Percentiles rank a stretch among this genome's conserved stretches.
phyloP scores from a whole-genome alignment of 1,284 basidiomycete species.

The Gomphus bonarii region DNA sequence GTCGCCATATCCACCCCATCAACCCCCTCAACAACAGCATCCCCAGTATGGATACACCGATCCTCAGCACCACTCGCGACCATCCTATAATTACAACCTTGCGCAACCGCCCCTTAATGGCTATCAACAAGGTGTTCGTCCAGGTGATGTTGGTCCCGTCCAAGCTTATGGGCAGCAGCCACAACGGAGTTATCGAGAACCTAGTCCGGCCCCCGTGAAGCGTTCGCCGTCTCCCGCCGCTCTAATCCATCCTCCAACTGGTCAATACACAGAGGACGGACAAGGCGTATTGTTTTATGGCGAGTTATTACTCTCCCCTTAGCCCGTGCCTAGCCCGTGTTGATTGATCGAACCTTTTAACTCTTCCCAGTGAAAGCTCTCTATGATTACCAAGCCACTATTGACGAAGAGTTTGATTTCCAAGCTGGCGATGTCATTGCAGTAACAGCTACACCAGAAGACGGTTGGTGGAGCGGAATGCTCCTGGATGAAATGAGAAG shows the following conservation, averaged over 20 bases:
- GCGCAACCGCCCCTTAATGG: constrained; percentile 21
- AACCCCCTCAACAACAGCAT: constrained; percentile 4
- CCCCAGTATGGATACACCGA: not conserved
- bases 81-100: constrained; percentile 14
- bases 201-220: not conserved
- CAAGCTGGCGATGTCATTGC: constrained; percentile 88
- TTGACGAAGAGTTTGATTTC: constrained; percentile 87
- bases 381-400: constrained; percentile 84
- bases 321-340: not conserved
- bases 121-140: constrained; percentile 9
- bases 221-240: constrained; percentile 31
- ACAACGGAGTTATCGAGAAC: not conserved
- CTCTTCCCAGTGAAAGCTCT: constrained; percentile 68
- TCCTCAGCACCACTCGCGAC: not conserved
- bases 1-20: not conserved
- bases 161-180: constrained; percentile 12
- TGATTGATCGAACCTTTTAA: not conserved
- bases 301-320: constrained; percentile 23
- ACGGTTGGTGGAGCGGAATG: constrained; percentile 90
- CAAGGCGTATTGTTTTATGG: constrained; percentile 77
- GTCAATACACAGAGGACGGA: constrained; percentile 70
- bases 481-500: constrained; percentile 78
- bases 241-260: constrained; percentile 37
- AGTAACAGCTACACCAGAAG: constrained; percentile 83
- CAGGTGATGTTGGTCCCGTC: constrained; percentile 10